Percentiles rank a stretch among this genome's conserved stretches.
Conservation (phyloP, 2,329 filamentous ascomycete genomes). For the Hypoxylon sp. region DNA sequence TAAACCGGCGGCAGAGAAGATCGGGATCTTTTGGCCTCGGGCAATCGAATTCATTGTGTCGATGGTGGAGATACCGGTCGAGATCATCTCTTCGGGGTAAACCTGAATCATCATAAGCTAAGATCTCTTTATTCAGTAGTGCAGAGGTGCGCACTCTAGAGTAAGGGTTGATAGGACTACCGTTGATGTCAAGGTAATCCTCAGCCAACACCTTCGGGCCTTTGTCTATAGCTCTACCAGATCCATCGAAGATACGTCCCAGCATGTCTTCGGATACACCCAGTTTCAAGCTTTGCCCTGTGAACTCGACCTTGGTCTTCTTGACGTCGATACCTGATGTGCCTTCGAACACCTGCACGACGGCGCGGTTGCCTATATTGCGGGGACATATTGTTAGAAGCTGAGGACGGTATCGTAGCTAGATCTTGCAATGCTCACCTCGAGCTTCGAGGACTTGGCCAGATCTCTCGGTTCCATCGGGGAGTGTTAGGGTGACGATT, state of each 20-base stretch:
- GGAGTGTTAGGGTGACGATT: conserved; percentile 94
- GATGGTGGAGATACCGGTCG: conserved; percentile 98
- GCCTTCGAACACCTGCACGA: conserved; percentile 99
- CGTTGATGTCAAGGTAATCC: conserved; percentile 99
- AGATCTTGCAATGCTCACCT: conserved; percentile 69
- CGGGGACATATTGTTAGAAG: conserved; percentile 44
- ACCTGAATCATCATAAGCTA: conserved; percentile 67
- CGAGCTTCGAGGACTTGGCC: conserved; percentile 97
- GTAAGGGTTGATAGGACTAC: conserved; percentile 98
- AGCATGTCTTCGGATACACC: conserved; percentile 99
- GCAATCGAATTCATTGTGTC: conserved; percentile 99
- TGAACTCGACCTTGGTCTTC: conserved; percentile 99
- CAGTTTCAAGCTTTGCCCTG: conserved; percentile 95
- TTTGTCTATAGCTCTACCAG: conserved; percentile 97
- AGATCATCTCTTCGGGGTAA: conserved; percentile 99
- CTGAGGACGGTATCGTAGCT: conserved; percentile 2
- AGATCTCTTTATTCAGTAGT: conserved; percentile 1
- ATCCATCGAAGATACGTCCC: conserved; percentile 98
- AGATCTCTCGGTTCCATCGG: conserved; percentile 92
- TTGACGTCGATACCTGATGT: conserved; percentile 98
- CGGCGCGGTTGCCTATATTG: conserved; percentile 82
- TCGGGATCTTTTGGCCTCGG: conserved; percentile 99
- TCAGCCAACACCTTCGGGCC: conserved; percentile 97
- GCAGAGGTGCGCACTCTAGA: conserved; percentile 77
- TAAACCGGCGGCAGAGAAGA: conserved; percentile 97